A percentile compares a stretch with the other conserved stretches of the same genome.
phyloP scores from a whole-genome alignment of 345 rosid species.

The Citrus hindsii region DNA sequence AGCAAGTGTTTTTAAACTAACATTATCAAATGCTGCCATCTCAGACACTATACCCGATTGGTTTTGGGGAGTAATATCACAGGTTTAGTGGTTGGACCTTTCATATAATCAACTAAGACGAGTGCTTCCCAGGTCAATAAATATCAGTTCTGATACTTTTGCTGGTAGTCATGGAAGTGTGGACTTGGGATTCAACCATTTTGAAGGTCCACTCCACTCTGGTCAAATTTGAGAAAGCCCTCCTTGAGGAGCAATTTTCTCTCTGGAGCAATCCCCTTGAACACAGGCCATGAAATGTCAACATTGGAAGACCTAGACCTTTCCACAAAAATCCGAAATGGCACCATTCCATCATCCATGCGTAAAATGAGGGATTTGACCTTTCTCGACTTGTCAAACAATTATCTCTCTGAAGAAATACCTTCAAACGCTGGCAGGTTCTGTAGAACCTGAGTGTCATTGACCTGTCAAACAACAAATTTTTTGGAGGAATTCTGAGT shows the following conservation, averaged over 20 bases:
- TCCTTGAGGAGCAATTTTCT: slow-evolving; percentile 14
- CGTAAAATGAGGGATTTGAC: background rate
- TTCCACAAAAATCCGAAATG: slow-evolving; percentile 22
- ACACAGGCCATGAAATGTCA: background rate
- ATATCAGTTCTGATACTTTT: background rate
- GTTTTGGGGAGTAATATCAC: slow-evolving; percentile 19
- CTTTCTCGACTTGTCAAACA: slow-evolving; percentile 20
- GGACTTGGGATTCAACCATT: slow-evolving; percentile 17
- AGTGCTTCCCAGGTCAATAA: background rate
- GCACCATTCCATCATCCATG: slow-evolving; percentile 22
- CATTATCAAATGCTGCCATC: slow-evolving; percentile 16
- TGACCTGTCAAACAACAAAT: slow-evolving; percentile 18
- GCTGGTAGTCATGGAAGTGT: background rate
- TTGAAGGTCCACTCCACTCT: slow-evolving; percentile 17
- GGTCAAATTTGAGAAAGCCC: slow-evolving; percentile 9
- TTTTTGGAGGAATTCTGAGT: slow-evolving; percentile 22
- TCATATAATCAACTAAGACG: background rate
- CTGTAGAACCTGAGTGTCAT: background rate
- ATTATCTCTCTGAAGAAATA: slow-evolving; percentile 13
- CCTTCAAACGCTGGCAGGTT: slow-evolving; percentile 3
- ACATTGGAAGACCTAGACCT: slow-evolving; percentile 1
- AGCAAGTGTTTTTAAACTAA: background rate
- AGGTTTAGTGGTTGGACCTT: slow-evolving; percentile 11
- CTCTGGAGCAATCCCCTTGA: slow-evolving; percentile 12
- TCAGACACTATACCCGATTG: slow-evolving; percentile 18